These are phyloP conservation scores for Exophiala phaeomuriformis DNA, from an alignment of 2,329 filamentous ascomycete species.

Conservation along the genomic window DNA sequence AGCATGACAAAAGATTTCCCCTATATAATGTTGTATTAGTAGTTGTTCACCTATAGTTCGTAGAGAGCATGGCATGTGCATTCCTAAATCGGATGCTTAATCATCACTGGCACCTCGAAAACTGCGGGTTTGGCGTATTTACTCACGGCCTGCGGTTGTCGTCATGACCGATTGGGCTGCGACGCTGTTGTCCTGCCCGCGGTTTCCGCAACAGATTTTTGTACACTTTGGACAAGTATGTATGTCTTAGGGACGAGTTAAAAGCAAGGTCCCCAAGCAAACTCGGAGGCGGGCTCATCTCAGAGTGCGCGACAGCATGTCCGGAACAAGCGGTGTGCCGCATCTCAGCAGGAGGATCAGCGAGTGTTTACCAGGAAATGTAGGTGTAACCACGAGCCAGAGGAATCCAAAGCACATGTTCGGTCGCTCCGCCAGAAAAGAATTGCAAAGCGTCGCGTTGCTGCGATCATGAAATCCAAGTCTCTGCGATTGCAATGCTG, in stretches of 20 bases:
- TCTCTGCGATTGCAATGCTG: background rate
- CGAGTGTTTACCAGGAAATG: constrained; percentile 19
- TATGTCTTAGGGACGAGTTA: no score
- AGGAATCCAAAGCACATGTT: background rate
- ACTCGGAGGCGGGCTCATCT: background rate
- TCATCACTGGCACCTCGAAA: background rate
- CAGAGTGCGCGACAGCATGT: background rate
- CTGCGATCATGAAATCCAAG: no score
- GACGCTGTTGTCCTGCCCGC: no score
- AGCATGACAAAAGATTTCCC: no score
- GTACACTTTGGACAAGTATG: no score
- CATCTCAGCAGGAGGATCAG: constrained; percentile 23
- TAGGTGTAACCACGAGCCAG: constrained; percentile 4
- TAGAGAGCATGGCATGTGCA: background rate
- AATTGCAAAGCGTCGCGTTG: no score
- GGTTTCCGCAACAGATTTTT: no score
- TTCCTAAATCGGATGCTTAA: background rate
- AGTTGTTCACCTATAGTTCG: no score
- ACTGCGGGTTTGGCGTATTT: background rate
- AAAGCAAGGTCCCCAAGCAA: no score
- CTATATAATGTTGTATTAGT: no score
- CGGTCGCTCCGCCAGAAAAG: background rate
- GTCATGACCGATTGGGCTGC: background rate
- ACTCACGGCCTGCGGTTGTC: background rate
- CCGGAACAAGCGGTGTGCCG: constrained; percentile 10